A percentile compares a stretch with the other conserved stretches of the same genome.
phyloP scores from a whole-genome alignment of 192 early-diverging fungal genomes.

The Geranomyces variabilis region DNA sequence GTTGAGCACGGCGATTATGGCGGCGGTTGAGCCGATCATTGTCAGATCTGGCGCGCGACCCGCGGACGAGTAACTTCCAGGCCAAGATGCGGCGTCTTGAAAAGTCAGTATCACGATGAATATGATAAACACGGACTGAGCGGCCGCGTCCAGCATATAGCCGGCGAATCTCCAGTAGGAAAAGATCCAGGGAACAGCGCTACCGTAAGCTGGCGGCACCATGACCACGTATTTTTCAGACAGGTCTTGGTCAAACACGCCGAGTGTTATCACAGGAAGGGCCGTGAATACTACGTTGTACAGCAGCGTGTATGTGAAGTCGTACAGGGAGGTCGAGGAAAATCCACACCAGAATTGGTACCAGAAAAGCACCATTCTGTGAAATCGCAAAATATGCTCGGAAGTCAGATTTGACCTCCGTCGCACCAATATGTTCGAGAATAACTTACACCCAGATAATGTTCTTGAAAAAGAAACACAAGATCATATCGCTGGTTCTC shows the following conservation, averaged over 20 bases:
- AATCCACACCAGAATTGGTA: conserved; percentile 88
- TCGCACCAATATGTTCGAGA: not conserved
- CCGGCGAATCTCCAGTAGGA: conserved; percentile 73
- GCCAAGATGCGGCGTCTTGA: conserved; percentile 44
- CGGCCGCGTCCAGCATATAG: conserved; percentile 86
- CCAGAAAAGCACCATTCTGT: conserved; percentile 83
- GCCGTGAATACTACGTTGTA: conserved; percentile 88
- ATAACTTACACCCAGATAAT: conserved; percentile 71
- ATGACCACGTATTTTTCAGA: conserved; percentile 64
- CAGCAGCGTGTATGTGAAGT: conserved; percentile 81
- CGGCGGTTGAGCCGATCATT: conserved; percentile 71
- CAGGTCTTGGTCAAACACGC: conserved; percentile 87
- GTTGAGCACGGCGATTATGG: conserved; percentile 71
- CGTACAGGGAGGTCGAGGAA: conserved; percentile 78
- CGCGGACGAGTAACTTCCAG: not conserved
- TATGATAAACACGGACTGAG: conserved; percentile 84
- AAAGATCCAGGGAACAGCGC: conserved; percentile 74
- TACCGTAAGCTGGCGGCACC: conserved; percentile 80
- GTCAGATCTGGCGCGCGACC: conserved; percentile 27
- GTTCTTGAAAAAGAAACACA: conserved; percentile 96
- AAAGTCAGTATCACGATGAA: conserved; percentile 56
- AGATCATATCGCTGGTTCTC: conserved; percentile 81
- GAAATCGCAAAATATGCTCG: not conserved
- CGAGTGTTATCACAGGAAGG: conserved; percentile 67
- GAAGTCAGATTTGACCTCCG: not conserved